Evolutionary conservation across 2,329 filamentous ascomycete genomes (phyloP).

Genomic region (Colletotrichum trifolii): DNA sequence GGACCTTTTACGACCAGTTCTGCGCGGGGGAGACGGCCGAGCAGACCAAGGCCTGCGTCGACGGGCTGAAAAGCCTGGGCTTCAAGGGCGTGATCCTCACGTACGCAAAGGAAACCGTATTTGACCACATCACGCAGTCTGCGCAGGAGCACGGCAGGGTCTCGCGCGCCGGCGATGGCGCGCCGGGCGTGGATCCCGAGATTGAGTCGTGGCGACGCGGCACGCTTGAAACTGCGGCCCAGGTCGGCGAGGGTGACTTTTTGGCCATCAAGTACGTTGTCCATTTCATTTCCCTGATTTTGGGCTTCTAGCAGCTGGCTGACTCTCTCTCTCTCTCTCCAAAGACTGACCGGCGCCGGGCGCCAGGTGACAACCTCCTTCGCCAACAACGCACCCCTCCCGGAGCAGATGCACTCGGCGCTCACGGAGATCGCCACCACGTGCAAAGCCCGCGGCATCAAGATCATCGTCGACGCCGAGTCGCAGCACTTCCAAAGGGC

Average conservation of each 20-base stretch:
- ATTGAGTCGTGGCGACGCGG: conserved; percentile 52
- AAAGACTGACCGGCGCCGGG: conserved; percentile 55
- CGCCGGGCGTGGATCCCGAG: conserved; percentile 38
- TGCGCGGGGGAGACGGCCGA: conserved; percentile 62
- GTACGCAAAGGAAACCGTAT: conserved; percentile 58
- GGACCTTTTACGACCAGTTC: conserved; percentile 66
- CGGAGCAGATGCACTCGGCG: conserved; percentile 54
- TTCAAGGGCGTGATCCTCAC: conserved; percentile 68
- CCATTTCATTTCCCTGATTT: background rate
- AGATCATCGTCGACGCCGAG: conserved; percentile 59
- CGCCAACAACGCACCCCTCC: conserved; percentile 46
- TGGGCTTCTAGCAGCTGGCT: background rate
- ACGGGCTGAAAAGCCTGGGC: conserved; percentile 58
- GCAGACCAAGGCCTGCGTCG: conserved; percentile 57
- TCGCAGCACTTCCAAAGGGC: conserved; percentile 56
- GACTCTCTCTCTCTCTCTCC: conserved; percentile 1
- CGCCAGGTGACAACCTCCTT: conserved; percentile 52
- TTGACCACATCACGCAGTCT: conserved; percentile 49
- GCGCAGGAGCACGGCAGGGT: conserved; percentile 27
- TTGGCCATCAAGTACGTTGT: conserved; percentile 51
- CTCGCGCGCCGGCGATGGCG: conserved; percentile 1
- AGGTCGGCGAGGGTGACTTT: conserved; percentile 48
- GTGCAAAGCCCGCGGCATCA: conserved; percentile 52
- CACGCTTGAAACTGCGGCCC: conserved; percentile 44
- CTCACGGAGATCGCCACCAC: conserved; percentile 51